Evolutionary conservation across 768 basidiomycete species (phyloP), one percentile per base, ranked within the genome.

Genomic region (Panaeolus papilionaceus): DNA sequence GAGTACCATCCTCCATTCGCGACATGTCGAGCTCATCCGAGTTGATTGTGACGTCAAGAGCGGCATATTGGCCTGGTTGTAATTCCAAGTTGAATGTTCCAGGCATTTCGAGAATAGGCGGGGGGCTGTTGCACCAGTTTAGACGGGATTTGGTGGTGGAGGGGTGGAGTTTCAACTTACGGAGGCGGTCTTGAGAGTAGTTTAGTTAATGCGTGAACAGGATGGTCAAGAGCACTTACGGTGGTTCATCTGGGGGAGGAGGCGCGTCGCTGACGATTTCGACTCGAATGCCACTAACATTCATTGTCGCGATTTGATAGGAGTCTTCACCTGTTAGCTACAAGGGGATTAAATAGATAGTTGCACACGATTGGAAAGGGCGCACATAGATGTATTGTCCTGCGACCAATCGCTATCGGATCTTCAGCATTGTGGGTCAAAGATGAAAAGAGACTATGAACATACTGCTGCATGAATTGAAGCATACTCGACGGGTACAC

Each of bases 1-100:
- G 81, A 14, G 92, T 94, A 0, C 93, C 94, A 72, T 95, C 94
- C 70, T 95, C 94, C 91, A 93, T 94, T 62, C 92, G 86, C 2
- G 94, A 91, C 94, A 95, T 95, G 75, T 95, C 94, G 40, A 94
- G 85, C 71, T 94, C 94, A 40, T 92, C 91, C 2, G 94, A 94
- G 64, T 86, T 84, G 39, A 94, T 85, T 18, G 86, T 91, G 2
- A 92, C 92, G 71, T 95, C 94, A 20, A 95, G 84, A 6, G 89
- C 92, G 64, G 95, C 90, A 47, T 87, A 83, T 77, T 93, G 93
- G 16, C 93, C 92, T 0, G 92, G 93, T 5, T 82, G 77, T 37
- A 95, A 86, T 77, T 95, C 94, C 45, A 95, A 83, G 72, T 89
- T 92, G 81, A 95, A 94, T 4, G 88, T 89, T 4, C 90, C 94